Base-by-base conservation (phyloP, 768 basidiomycete genomes). In the Tylopilus cervinicoccineus region DNA sequence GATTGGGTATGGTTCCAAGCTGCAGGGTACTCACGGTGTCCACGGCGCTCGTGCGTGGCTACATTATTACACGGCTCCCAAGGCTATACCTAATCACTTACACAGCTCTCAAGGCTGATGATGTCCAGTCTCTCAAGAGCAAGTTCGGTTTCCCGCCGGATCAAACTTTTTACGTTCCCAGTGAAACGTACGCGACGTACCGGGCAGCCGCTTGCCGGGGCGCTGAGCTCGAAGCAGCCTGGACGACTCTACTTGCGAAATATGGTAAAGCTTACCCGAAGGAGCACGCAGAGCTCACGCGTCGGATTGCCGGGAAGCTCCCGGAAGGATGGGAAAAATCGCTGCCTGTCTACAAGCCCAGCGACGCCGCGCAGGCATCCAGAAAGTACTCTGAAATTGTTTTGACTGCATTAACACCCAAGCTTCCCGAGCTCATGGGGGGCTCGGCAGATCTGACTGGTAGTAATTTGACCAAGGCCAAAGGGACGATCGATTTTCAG, bases 391-490 rank as follows among this genome's bases (percentile, higher is more conserved):
- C 93, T 24, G 94, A 96, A 70, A 88, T 89, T 51, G 86, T 85
- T 48, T 76, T 96, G 61, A 85, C 84, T 43, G 79, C 84, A 42
- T 74, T 96, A 55, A 78, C 80, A 45, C 78, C 85, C 48, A 74
- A 67, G 38, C 72, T 97, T 29, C 93, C 94, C 27, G 94, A 97
- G 46, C 77, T 96, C 49, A 48, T 89, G 26, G 91, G 92, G 62
- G 92, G 92, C 51, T 93, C 89, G 28, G 92, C 92, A 41, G 92
- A 94, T 72, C 70, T 93, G 69, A 93, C 93, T n/a, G 84, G 89
- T 48, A 88, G 84, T 66, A 95, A 94, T 73, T 74, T 94, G 60
- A 95, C 93, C 58, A 83, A 89, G 69, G 88, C 86, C 64, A 91
- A 91, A 73, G 72, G 70, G 47, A 78, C 78, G n/a, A 74, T 83